Evolutionary conservation across 192 early-diverging fungal genomes (phyloP).

Genomic region (Podila verticillata): DNA sequence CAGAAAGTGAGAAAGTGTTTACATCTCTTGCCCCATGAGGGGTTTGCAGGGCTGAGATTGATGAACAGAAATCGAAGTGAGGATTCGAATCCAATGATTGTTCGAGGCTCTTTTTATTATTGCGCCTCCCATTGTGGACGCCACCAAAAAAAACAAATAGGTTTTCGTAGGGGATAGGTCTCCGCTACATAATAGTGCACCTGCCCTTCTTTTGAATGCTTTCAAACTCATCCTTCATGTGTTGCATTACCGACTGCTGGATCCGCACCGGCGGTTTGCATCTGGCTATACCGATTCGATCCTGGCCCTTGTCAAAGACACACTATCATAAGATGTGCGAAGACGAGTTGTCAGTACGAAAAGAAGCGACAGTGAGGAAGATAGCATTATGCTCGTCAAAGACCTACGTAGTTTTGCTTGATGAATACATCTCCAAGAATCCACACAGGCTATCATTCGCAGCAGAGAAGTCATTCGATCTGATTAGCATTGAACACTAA

Average conservation of each 20-base stretch:
- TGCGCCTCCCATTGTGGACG: background rate
- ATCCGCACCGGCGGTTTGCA: slow-evolving; percentile 30
- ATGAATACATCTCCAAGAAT: slow-evolving; percentile 61
- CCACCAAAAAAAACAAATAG: background rate
- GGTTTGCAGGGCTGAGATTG: too few relatives aligned
- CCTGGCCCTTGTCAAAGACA: slow-evolving; percentile 37
- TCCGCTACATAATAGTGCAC: slow-evolving; percentile 5
- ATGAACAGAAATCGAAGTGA: too few relatives aligned
- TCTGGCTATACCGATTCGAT: slow-evolving; percentile 36
- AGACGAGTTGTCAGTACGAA: background rate
- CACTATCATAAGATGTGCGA: slow-evolving; percentile 5
- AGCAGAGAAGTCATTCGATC: background rate
- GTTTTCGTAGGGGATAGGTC: background rate
- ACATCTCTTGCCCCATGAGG: background rate
- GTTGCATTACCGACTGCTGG: slow-evolving; percentile 5
- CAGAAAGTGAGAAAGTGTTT: background rate
- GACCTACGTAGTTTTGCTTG: slow-evolving; percentile 57
- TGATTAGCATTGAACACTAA: background rate
- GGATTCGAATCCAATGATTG: too few relatives aligned
- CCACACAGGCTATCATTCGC: slow-evolving; percentile 23
- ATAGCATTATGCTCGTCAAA: background rate
- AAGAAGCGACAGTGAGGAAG: background rate
- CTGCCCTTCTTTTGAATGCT: background rate
- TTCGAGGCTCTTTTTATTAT: too few relatives aligned
- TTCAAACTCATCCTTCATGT: slow-evolving; percentile 33